Percentiles rank a stretch among this genome's conserved stretches.
These are phyloP conservation scores for Pythium volutum DNA, from an alignment of 352 stramenopile species.

Conservation along the genomic window DNA sequence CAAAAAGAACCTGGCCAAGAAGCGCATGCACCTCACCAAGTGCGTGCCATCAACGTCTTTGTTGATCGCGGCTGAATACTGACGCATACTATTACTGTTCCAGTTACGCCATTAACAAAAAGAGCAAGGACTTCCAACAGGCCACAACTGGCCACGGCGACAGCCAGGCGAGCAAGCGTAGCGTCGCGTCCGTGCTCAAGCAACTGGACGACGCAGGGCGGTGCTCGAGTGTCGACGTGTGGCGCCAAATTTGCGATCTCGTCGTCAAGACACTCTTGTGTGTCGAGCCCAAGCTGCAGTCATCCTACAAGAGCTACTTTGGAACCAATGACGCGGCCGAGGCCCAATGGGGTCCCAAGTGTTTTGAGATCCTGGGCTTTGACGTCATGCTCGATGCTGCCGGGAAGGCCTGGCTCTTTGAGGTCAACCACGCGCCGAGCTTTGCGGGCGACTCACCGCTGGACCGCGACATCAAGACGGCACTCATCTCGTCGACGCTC, in stretches of 20 bases:
- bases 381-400: slow-evolving; percentile 42
- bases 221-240: slow-evolving; percentile 27
- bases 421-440: slow-evolving; percentile 48
- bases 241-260: slow-evolving; percentile 38
- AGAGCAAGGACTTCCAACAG: slow-evolving; percentile 35
- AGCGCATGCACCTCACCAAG: slow-evolving; percentile 52
- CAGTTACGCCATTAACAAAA: slow-evolving; percentile 52
- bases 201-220: slow-evolving; percentile 25
- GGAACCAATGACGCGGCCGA: slow-evolving; percentile 23
- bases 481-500: slow-evolving; percentile 33
- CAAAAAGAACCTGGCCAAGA: slow-evolving; percentile 34
- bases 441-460: slow-evolving; percentile 42
- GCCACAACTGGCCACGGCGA: slow-evolving; percentile 18
- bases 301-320: slow-evolving; percentile 46
- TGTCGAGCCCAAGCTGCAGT: slow-evolving; percentile 35
- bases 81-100: background rate
- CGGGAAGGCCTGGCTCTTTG: slow-evolving; percentile 41
- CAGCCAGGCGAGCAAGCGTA: slow-evolving; percentile 37
- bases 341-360: slow-evolving; percentile 32
- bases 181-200: slow-evolving; percentile 32
- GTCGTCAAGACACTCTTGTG: slow-evolving; percentile 46
- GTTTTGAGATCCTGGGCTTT: slow-evolving; percentile 48
- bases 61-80: background rate
- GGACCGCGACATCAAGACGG: slow-evolving; percentile 36
- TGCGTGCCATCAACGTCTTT: slow-evolving; percentile 7